Conservation (phyloP, 2,329 filamentous ascomycete genomes). For the Scytalidium lignicola region DNA sequence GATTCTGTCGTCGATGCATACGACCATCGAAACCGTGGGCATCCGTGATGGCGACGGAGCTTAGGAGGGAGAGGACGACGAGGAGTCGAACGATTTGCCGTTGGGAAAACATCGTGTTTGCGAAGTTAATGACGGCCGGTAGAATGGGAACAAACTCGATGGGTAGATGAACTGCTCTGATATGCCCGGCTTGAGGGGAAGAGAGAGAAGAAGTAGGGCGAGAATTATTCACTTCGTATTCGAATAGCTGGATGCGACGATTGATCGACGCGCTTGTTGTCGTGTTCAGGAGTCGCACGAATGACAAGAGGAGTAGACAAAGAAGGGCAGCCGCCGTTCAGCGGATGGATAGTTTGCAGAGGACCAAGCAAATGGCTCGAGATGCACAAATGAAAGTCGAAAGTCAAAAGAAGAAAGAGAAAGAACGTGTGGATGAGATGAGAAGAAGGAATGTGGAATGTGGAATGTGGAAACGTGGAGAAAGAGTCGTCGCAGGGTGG, state of each 20-base stretch:
- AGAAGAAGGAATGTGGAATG: too few relatives aligned
- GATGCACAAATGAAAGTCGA: background rate
- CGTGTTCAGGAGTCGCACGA: background rate
- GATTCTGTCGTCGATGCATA: conserved; percentile 4
- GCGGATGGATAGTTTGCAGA: background rate
- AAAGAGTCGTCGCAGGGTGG: background rate
- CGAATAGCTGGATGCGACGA: background rate
- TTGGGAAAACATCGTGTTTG: conserved; percentile 17
- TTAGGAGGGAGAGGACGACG: conserved; percentile 13
- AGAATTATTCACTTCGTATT: background rate
- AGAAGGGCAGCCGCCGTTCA: background rate
- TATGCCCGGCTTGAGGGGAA: background rate
- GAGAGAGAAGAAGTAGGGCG: background rate
- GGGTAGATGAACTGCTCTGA: background rate
- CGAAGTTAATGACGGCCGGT: background rate
- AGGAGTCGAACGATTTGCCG: conserved; percentile 13
- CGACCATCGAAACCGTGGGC: conserved; percentile 4
- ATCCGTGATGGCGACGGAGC: conserved; percentile 13
- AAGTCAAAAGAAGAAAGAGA: conserved; percentile 27
- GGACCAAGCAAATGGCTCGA: background rate
- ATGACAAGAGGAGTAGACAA: background rate
- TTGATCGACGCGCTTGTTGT: background rate
- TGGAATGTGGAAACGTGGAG: background rate
- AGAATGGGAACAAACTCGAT: background rate
- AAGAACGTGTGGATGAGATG: conserved; percentile 33